phyloP scores from a whole-genome alignment of 768 basidiomycete genomes.

The Sporobolomyces phaffii region DNA sequence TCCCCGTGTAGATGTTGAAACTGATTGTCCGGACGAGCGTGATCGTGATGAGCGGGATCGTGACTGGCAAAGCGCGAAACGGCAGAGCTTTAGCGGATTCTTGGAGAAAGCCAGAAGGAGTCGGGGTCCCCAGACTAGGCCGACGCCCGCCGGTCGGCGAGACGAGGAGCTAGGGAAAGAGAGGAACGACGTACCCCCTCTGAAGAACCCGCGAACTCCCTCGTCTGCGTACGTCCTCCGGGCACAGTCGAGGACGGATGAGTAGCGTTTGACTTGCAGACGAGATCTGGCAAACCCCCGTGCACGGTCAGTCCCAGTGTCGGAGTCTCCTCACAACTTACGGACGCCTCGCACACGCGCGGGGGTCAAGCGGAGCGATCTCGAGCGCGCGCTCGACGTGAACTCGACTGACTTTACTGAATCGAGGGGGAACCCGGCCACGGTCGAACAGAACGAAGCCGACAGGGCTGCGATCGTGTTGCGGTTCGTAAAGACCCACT shows the following conservation, averaged over 20 bases:
- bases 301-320: too few species aligned
- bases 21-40: conserved; percentile 93
- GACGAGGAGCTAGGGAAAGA: neutral
- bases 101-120: too few species aligned
- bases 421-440: conserved; percentile 78
- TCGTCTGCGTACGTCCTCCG: conserved; percentile 59
- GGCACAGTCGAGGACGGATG: conserved; percentile 65
- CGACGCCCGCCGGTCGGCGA: too few species aligned
- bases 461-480: conserved; percentile 27
- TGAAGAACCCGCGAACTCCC: conserved; percentile 69
- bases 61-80: too few species aligned
- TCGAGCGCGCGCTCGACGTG: conserved; percentile 46
- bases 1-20: conserved; percentile 81
- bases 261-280: conserved; percentile 39
- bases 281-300: conserved; percentile 17
- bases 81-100: too few species aligned
- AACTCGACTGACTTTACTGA: conserved; percentile 70
- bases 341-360: too few species aligned
- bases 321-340: too few species aligned
- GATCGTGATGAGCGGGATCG: conserved; percentile 50
- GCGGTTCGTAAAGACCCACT: conserved; percentile 22
- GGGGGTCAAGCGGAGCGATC: too few species aligned
- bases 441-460: conserved; percentile 67
- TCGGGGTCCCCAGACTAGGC: too few species aligned
- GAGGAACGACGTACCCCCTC: conserved; percentile 45